Evolutionary conservation across 1,139 yeast genomes (phyloP).

Genomic region (Zygosaccharomyces sapae): DNA sequence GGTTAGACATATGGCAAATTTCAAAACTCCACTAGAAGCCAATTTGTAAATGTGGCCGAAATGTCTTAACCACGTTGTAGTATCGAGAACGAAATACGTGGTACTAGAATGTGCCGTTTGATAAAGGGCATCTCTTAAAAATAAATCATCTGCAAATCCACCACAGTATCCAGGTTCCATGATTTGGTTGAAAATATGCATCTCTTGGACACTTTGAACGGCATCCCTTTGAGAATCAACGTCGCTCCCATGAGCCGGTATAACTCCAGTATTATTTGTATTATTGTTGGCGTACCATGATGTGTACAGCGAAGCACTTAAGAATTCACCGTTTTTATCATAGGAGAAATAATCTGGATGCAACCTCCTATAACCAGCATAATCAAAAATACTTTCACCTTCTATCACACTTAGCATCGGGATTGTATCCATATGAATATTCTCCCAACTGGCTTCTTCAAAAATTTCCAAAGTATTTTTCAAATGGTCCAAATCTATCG

Average conservation of each 20-base stretch:
- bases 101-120: constrained; percentile 27
- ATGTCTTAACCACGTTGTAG: constrained; percentile 77
- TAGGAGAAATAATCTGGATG: constrained; percentile 29
- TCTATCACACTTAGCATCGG: constrained; percentile 29
- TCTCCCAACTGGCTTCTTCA: constrained; percentile 25
- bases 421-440: constrained; percentile 19
- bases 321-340: constrained; percentile 36
- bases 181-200: constrained; percentile 30
- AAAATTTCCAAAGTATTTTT: constrained; percentile 13
- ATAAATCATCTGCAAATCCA: constrained; percentile 18
- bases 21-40: constrained; percentile 56
- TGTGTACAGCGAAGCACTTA: constrained; percentile 34
- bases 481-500: too few species aligned
- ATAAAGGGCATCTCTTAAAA: constrained; percentile 14
- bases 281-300: constrained; percentile 17
- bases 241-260: background rate
- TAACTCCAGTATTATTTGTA: background rate
- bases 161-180: constrained; percentile 27
- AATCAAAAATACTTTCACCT: constrained; percentile 32
- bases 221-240: constrained; percentile 1
- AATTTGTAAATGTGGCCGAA: constrained; percentile 73
- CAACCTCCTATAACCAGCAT: constrained; percentile 33
- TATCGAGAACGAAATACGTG: constrained; percentile 65
- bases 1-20: constrained; percentile 60
- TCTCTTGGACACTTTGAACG: constrained; percentile 26